Conservation (phyloP, 345 rosid genomes). For the Linum tenue region DNA sequence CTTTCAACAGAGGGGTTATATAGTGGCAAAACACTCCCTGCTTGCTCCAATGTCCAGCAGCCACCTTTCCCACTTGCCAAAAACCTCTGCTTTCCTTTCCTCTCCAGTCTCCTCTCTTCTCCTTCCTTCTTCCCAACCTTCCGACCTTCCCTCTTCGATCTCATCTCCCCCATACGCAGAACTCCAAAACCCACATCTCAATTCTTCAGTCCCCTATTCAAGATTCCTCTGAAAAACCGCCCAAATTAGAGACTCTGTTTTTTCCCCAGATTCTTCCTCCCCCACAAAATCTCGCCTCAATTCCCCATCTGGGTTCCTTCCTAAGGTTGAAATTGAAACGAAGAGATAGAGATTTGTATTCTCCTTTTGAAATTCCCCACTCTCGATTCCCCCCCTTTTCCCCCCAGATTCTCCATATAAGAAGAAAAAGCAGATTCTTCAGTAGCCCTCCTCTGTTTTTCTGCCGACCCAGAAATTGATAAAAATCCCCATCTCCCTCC, state of each 20-base stretch:
- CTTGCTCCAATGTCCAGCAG: slow-evolving; percentile 4
- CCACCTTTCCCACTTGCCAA: slow-evolving; percentile 6
- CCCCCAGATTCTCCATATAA: neutral
- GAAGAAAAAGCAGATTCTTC: neutral
- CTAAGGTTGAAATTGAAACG: too few relatives aligned
- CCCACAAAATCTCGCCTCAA: too few relatives aligned
- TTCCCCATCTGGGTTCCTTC: too few relatives aligned
- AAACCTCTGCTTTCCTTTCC: neutral
- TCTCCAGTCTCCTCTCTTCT: neutral
- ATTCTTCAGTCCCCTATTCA: neutral
- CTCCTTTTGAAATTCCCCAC: neutral
- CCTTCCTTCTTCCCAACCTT: neutral
- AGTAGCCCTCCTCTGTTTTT: neutral
- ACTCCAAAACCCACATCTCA: neutral
- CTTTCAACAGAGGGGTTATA: too few relatives aligned
- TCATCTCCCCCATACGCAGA: neutral
- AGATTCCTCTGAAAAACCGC: too few relatives aligned
- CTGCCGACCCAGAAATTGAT: too few relatives aligned
- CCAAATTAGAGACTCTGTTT: neutral
- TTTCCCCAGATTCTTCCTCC: neutral
- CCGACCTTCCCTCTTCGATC: neutral
- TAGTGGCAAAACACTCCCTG: neutral
- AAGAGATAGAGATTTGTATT: too few relatives aligned
- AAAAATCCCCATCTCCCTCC: too few relatives aligned
- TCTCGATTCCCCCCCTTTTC: neutral